phyloP scores from a whole-genome alignment of 192 early-diverging fungal species.

The Ambispora gerdemannii region DNA sequence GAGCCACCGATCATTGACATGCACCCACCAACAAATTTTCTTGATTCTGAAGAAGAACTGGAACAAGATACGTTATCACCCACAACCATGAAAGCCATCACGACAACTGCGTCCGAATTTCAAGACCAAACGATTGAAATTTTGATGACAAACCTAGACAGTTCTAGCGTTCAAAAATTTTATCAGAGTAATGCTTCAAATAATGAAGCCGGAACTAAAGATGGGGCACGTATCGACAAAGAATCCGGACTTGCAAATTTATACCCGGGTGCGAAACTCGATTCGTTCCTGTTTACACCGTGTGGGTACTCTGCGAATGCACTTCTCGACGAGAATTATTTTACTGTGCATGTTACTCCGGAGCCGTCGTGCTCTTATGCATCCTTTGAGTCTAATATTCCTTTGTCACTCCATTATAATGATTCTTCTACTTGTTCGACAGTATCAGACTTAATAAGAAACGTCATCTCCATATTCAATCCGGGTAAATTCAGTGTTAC shows the following conservation, averaged over 20 bases:
- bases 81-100: not conserved
- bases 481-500: constrained; percentile 85
- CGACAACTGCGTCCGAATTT: not conserved
- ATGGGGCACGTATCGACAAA: constrained; percentile 66
- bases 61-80: no score
- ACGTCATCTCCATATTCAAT: constrained; percentile 81
- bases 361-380: constrained; percentile 98
- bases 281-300: constrained; percentile 91
- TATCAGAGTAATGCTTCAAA: constrained; percentile 57
- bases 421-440: constrained; percentile 78
- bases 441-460: constrained; percentile 56
- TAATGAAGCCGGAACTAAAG: constrained; percentile 58
- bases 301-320: constrained; percentile 98
- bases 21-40: no score
- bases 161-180: constrained; percentile 74
- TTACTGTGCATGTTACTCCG: constrained; percentile 97
- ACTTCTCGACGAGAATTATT: constrained; percentile 77
- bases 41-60: no score
- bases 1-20: no score
- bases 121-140: constrained; percentile 92
- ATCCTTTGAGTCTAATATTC: constrained; percentile 95
- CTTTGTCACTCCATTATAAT: constrained; percentile 90
- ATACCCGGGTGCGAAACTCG: constrained; percentile 77
- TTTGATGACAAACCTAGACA: constrained; percentile 89
- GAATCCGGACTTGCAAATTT: constrained; percentile 77